These are phyloP conservation scores for Penicillium fuscoglaucum DNA, from an alignment of 2,329 filamentous ascomycete genomes.

Conservation along the genomic window DNA sequence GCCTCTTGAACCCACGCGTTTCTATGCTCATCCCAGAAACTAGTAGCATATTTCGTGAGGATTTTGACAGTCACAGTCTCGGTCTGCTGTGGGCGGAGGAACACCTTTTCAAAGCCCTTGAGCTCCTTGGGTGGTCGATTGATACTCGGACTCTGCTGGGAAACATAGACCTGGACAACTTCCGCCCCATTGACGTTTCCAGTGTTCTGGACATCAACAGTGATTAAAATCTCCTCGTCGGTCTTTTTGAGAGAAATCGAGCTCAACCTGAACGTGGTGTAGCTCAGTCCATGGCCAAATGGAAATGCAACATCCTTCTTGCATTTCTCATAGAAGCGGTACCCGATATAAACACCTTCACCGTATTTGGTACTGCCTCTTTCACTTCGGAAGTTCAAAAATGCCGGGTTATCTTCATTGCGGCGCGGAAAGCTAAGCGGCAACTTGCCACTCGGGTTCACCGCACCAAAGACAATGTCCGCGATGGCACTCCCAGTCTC, in stretches of 20 bases:
- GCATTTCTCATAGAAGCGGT: constrained; percentile 14
- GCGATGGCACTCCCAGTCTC: constrained; percentile 72
- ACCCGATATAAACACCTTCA: constrained; percentile 67
- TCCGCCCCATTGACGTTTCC: neutral
- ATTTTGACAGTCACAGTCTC: no score
- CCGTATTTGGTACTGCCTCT: constrained; percentile 25
- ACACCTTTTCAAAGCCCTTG: neutral
- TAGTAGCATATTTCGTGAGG: no score
- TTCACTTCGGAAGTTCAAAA: constrained; percentile 66
- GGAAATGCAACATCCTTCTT: neutral
- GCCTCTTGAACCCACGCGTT: no score
- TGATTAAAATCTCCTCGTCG: neutral
- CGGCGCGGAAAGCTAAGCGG: constrained; percentile 65
- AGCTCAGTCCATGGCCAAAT: neutral
- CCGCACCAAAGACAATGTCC: constrained; percentile 66
- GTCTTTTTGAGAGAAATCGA: neutral
- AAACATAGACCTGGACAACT: neutral
- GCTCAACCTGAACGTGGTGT: neutral
- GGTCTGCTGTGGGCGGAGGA: neutral
- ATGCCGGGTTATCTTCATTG: constrained; percentile 64
- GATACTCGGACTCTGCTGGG: neutral
- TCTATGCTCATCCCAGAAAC: no score
- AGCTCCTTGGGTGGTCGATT: neutral
- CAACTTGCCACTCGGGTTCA: constrained; percentile 67
- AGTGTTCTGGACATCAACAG: neutral